These are phyloP conservation scores for Stephania japonica DNA, from an alignment of 164 flowering plant species.

Conservation along the genomic window DNA sequence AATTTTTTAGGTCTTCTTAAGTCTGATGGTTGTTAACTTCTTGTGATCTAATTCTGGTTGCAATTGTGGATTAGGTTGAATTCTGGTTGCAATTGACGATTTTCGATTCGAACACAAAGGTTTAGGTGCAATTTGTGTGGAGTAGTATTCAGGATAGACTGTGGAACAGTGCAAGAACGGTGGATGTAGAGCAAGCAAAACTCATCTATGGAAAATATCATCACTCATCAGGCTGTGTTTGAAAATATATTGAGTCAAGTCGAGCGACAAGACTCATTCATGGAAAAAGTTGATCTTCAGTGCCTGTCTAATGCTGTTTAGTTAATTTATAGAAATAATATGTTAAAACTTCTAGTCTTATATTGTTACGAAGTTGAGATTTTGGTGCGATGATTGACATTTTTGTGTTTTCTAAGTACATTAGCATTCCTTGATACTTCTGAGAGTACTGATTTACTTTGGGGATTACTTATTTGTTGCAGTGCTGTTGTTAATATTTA, in stretches of 20 bases:
- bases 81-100: not conserved
- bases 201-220: not conserved
- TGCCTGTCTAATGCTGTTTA: not conserved
- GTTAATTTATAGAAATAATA: not conserved
- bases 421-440: not conserved
- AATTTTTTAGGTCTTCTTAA: not conserved
- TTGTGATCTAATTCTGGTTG: not conserved
- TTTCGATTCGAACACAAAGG: not conserved
- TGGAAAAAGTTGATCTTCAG: not conserved
- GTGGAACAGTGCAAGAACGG: not conserved
- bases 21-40: not conserved
- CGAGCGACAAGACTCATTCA: not conserved
- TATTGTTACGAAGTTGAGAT: not conserved
- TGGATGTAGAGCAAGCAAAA: not conserved
- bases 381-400: not conserved
- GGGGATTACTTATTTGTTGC: constrained; percentile 23
- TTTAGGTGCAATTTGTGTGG: not conserved
- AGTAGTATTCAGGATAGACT: not conserved
- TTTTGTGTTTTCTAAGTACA: not conserved
- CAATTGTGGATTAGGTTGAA: no score
- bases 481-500: constrained; percentile 90
- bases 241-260: not conserved
- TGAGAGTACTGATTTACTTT: not conserved
- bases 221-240: not conserved
- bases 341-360: not conserved